These are phyloP conservation scores for Stellera chamaejasme DNA, from an alignment of 345 rosid genomes.

Conservation along the genomic window DNA sequence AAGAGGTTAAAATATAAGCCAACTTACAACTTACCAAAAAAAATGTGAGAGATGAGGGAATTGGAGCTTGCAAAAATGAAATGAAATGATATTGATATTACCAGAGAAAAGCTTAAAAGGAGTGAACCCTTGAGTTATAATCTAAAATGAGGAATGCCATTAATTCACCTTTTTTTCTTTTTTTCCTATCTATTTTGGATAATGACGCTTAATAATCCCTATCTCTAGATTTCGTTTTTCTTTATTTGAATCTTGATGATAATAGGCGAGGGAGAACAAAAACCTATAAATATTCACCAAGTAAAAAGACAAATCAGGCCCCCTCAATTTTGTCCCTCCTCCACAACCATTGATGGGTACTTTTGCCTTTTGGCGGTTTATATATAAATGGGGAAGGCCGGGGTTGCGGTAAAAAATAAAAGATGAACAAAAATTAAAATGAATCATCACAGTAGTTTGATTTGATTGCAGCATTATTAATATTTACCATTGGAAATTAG, in stretches of 20 bases:
- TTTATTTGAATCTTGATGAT: conserved; percentile 10
- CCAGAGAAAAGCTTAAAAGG: conserved; percentile 6
- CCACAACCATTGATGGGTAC: conserved; percentile 1
- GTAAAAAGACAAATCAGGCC: conserved; percentile 3
- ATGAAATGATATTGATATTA: conserved; percentile 17
- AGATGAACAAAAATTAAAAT: background rate
- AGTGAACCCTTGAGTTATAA: conserved; percentile 2
- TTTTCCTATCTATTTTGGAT: background rate
- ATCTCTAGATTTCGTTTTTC: background rate
- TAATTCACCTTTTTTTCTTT: background rate
- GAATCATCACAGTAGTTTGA: background rate
- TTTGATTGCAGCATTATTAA: background rate
- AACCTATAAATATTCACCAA: conserved; percentile 3
- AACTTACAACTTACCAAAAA: conserved; percentile 26
- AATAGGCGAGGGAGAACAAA: background rate
- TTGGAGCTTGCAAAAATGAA: conserved; percentile 24
- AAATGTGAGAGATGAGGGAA: conserved; percentile 16
- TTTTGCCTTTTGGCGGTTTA: background rate
- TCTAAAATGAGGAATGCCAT: background rate
- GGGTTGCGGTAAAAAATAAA: too few species aligned
- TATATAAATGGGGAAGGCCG: too few species aligned
- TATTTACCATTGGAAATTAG: background rate
- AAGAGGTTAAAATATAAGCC: conserved; percentile 21
- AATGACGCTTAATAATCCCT: background rate
- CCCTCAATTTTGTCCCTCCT: background rate